Percentiles rank a stretch among this genome's conserved stretches.
Conservation (phyloP, 2,329 filamentous ascomycete genomes). For the Zasmidium citrigriseum region DNA sequence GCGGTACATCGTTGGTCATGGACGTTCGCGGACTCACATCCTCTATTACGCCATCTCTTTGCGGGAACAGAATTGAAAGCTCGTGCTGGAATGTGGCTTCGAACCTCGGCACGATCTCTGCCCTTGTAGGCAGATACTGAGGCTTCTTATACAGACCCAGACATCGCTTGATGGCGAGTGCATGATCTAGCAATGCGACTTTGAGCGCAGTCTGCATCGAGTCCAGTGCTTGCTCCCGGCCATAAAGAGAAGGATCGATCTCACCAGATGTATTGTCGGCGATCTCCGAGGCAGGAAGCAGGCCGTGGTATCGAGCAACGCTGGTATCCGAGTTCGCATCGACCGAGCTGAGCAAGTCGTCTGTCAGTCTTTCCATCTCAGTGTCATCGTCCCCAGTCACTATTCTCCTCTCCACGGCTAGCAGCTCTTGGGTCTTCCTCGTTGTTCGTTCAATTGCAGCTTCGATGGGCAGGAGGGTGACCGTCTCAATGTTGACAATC, state of each 20-base stretch:
- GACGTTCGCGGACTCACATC: conserved; percentile 25
- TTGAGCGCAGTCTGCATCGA: conserved; percentile 76
- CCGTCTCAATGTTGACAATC: conserved; percentile 68
- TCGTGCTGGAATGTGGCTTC: conserved; percentile 48
- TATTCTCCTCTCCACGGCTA: conserved; percentile 71
- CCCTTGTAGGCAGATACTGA: conserved; percentile 56
- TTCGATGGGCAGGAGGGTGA: conserved; percentile 72
- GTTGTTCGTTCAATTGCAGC: conserved; percentile 89
- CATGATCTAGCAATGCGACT: conserved; percentile 85
- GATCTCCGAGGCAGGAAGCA: conserved; percentile 59
- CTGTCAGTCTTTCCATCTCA: conserved; percentile 67
- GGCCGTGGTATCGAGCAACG: conserved; percentile 72
- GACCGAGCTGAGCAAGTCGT: conserved; percentile 75
- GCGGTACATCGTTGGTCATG: not conserved
- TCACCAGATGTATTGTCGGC: conserved; percentile 45
- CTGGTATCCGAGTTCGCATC: conserved; percentile 74
- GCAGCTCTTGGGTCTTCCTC: conserved; percentile 85
- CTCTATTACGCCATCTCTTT: conserved; percentile 25
- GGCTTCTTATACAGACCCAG: conserved; percentile 64
- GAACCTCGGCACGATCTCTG: conserved; percentile 38
- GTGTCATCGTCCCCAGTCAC: conserved; percentile 58
- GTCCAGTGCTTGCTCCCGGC: conserved; percentile 43
- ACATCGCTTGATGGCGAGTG: conserved; percentile 81
- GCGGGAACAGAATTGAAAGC: conserved; percentile 42
- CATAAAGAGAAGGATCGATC: conserved; percentile 24